Evolutionary conservation across 305 asterid species (phyloP).

Genomic region (Withania somnifera): DNA sequence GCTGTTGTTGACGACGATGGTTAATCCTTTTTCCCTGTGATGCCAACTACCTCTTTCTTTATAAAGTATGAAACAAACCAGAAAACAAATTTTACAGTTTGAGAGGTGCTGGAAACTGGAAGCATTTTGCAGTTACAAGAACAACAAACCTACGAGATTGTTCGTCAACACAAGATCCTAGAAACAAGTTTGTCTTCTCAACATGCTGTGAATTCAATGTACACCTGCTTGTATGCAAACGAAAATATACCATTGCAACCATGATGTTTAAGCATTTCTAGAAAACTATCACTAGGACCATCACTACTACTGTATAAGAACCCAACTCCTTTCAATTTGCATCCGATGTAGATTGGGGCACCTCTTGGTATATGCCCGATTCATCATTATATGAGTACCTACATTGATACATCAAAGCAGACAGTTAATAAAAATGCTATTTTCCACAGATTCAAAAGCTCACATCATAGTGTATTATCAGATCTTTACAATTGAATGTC

Average conservation of each 20-base stretch:
- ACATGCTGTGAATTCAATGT: neutral
- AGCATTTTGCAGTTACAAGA: neutral
- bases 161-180: neutral
- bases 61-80: neutral
- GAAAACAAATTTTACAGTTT: neutral
- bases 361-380: conserved; percentile 60
- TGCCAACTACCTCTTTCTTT: too few species aligned
- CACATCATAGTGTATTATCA: neutral
- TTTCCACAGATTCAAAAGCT: neutral
- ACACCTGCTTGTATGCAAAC: neutral
- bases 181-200: neutral
- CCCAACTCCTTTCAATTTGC: conserved; percentile 13
- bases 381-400: conserved; percentile 76
- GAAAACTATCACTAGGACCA: neutral
- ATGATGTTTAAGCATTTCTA: neutral
- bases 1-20: too few species aligned
- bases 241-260: neutral
- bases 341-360: conserved; percentile 26
- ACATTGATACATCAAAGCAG: neutral
- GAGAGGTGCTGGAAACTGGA: neutral
- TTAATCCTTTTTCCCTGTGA: too few species aligned
- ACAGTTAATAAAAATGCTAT: neutral
- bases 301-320: neutral
- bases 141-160: neutral
- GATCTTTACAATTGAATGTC: neutral